phyloP scores from a whole-genome alignment of 805 yeast genomes.

The Ogataea naganishii region DNA sequence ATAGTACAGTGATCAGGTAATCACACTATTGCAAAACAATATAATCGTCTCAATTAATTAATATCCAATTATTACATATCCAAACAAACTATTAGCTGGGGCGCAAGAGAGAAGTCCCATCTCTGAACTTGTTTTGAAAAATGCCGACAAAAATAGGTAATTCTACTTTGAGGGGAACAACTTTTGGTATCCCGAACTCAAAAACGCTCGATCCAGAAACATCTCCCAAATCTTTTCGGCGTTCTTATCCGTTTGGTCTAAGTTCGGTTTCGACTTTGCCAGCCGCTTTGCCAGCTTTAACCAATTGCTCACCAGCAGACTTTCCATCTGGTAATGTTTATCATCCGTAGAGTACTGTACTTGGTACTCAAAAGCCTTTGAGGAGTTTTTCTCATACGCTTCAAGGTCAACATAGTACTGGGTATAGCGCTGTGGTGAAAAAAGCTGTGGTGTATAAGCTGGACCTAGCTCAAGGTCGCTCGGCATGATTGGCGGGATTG shows the following conservation, averaged over 20 bases:
- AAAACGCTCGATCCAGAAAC: conserved; percentile 52
- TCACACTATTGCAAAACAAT: too few relatives aligned
- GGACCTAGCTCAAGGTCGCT: conserved; percentile 53
- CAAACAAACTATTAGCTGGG: too few relatives aligned
- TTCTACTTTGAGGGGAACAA: too few relatives aligned
- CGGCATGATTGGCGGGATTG: conserved; percentile 59
- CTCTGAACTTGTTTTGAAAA: too few relatives aligned
- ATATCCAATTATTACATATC: too few relatives aligned
- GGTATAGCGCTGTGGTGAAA: conserved; percentile 63
- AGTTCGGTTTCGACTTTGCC: conserved; percentile 30
- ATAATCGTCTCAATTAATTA: too few relatives aligned
- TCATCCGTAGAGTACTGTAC: conserved; percentile 67
- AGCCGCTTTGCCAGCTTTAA: conserved; percentile 45
- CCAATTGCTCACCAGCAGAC: conserved; percentile 56
- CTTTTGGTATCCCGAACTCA: conserved; percentile 56
- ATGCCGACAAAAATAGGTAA: too few relatives aligned
- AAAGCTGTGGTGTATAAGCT: conserved; percentile 61
- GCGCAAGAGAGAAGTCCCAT: too few relatives aligned
- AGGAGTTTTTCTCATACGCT: conserved; percentile 26
- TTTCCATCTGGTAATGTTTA: conserved; percentile 41
- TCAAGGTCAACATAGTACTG: conserved; percentile 67
- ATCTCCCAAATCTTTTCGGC: conserved; percentile 45
- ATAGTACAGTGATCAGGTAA: too few relatives aligned
- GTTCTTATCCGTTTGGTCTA: conserved; percentile 5
- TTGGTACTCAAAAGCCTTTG: conserved; percentile 43